phyloP scores from a whole-genome alignment of 148 eudicot species.

The Beta vulgaris region DNA sequence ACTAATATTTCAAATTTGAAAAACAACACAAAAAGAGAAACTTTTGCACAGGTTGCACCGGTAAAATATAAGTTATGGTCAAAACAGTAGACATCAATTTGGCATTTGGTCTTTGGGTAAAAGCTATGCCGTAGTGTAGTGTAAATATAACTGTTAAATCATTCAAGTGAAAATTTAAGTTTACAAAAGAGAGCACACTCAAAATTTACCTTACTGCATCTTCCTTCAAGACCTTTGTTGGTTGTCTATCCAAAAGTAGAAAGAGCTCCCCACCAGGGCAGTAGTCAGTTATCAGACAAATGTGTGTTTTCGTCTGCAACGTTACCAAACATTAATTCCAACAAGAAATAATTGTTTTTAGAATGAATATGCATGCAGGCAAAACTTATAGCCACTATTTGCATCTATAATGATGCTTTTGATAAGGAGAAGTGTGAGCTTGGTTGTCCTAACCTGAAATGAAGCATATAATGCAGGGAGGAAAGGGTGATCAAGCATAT shows the following conservation, averaged over 20 bases:
- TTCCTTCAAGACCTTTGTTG: slow-evolving; percentile 82
- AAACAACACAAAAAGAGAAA: too few species aligned
- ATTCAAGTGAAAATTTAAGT: neutral
- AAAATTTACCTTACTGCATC: slow-evolving; percentile 73
- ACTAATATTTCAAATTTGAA: too few species aligned
- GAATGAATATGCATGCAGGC: neutral
- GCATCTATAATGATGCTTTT: neutral
- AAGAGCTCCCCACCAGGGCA: slow-evolving; percentile 97
- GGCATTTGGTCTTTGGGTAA: neutral
- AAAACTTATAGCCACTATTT: neutral
- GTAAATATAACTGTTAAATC: neutral
- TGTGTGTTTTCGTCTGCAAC: slow-evolving; percentile 87
- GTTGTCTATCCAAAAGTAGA: slow-evolving; percentile 79
- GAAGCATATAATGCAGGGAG: slow-evolving; percentile 98
- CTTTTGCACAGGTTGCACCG: neutral
- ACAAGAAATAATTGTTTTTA: slow-evolving; percentile 6
- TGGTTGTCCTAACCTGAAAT: slow-evolving; percentile 66
- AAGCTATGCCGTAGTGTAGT: neutral
- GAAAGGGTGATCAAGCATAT: slow-evolving; percentile 94
- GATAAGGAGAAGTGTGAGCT: neutral
- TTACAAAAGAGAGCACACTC: neutral
- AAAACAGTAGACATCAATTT: neutral
- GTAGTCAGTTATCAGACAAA: slow-evolving; percentile 91
- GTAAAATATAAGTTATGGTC: neutral
- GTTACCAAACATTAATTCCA: slow-evolving; percentile 5